Evolutionary conservation across 73 alveolate species (phyloP).

Genomic region (Vitrella brassicaformis): DNA sequence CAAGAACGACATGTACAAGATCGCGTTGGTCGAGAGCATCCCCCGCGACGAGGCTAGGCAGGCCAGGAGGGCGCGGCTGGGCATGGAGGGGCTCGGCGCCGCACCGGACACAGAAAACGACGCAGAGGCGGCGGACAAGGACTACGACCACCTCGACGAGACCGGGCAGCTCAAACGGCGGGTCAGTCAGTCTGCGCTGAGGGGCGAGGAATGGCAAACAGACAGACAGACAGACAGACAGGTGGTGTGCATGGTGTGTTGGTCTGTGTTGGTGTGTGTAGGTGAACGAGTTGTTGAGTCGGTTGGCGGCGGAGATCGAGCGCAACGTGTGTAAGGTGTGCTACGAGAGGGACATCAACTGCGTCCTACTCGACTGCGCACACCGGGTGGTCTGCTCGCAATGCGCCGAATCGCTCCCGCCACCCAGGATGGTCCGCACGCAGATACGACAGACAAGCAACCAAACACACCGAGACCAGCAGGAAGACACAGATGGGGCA

Average conservation of each 20-base stretch:
- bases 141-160: too few relatives aligned
- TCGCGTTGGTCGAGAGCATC: slow-evolving; percentile 19
- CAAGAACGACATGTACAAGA: slow-evolving; percentile 51
- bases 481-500: neutral
- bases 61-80: neutral
- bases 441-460: neutral
- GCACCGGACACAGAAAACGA: neutral
- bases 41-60: neutral
- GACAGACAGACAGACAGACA: too few relatives aligned
- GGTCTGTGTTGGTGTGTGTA: neutral
- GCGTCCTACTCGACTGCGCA: slow-evolving; percentile 60
- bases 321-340: slow-evolving; percentile 61
- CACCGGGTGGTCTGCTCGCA: slow-evolving; percentile 60
- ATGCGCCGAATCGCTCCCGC: slow-evolving; percentile 44
- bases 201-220: neutral
- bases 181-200: too few relatives aligned
- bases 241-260: too few relatives aligned
- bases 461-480: neutral
- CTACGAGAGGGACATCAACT: slow-evolving; percentile 57
- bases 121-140: neutral
- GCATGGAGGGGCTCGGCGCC: neutral
- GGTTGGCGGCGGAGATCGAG: slow-evolving; percentile 27
- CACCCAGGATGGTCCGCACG: neutral
- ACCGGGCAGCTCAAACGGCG: too few relatives aligned
- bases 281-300: slow-evolving; percentile 28